These are phyloP conservation scores for Tilletia walkeri DNA, from an alignment of 1,284 basidiomycete genomes.

Conservation along the genomic window DNA sequence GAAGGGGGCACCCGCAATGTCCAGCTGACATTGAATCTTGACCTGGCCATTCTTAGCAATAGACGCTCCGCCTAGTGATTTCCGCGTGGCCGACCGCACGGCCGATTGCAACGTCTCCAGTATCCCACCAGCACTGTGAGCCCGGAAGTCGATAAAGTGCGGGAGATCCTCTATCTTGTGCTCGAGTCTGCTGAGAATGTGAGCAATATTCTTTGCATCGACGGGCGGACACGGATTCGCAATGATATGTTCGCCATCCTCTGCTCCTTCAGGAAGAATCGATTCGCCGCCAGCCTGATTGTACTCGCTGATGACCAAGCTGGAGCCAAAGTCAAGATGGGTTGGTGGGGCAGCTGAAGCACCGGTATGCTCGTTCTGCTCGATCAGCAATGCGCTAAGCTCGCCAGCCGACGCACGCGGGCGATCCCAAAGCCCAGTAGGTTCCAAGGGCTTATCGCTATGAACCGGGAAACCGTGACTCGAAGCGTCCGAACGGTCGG, in stretches of 20 bases:
- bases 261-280: not conserved
- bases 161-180: slow-evolving; percentile 63
- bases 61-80: slow-evolving; percentile 37
- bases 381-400: not conserved
- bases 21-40: slow-evolving; percentile 32
- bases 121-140: slow-evolving; percentile 61
- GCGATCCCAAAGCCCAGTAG: slow-evolving; percentile 8
- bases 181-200: slow-evolving; percentile 67
- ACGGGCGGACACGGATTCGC: slow-evolving; percentile 88
- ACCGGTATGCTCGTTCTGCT: not conserved
- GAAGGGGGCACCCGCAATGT: slow-evolving; percentile 62
- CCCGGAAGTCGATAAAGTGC: slow-evolving; percentile 67
- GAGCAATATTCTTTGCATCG: slow-evolving; percentile 67
- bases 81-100: slow-evolving; percentile 56
- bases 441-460: not conserved
- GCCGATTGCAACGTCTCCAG: slow-evolving; percentile 65
- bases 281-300: not conserved
- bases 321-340: not conserved
- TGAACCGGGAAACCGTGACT: slow-evolving; percentile 8
- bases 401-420: not conserved
- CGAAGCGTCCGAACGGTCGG: slow-evolving; percentile 6
- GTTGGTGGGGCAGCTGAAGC: not conserved
- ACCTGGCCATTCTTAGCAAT: slow-evolving; percentile 24
- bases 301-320: not conserved
- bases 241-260: slow-evolving; percentile 38